Conservation (phyloP, 805 yeast genomes). For the Cyberlindnera subsufficiens region DNA sequence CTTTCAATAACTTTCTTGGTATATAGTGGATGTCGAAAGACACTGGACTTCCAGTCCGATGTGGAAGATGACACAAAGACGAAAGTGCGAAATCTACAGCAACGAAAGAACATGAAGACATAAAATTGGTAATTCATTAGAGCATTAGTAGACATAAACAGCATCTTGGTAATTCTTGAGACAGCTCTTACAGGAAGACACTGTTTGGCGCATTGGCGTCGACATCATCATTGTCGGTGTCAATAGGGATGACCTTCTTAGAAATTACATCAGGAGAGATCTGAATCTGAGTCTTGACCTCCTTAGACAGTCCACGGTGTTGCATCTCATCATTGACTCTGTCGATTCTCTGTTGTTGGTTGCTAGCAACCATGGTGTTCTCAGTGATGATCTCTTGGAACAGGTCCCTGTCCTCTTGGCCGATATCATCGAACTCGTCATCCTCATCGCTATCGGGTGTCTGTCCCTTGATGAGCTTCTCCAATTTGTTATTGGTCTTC, state of each 20-base stretch:
- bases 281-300: background rate
- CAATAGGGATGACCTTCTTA: background rate
- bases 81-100: background rate
- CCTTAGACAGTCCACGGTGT: conserved; percentile 29
- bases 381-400: conserved; percentile 53
- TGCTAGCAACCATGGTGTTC: conserved; percentile 47
- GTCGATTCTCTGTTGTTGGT: conserved; percentile 41
- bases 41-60: no score
- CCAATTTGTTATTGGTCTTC: conserved; percentile 46
- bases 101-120: no score
- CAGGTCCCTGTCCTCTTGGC: conserved; percentile 41
- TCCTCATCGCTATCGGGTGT: conserved; percentile 18
- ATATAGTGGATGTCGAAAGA: no score
- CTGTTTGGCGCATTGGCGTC: conserved; percentile 32
- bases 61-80: background rate
- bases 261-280: background rate
- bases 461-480: conserved; percentile 33
- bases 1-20: no score
- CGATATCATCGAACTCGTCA: conserved; percentile 23
- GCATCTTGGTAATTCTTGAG: no score
- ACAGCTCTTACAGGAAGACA: conserved; percentile 13
- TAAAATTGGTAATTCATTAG: no score
- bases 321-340: conserved; percentile 42
- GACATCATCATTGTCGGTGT: conserved; percentile 30
- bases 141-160: no score